Evolutionary conservation across 805 yeast species (phyloP).

Genomic region (Wickerhamiella kurtzmanii): DNA sequence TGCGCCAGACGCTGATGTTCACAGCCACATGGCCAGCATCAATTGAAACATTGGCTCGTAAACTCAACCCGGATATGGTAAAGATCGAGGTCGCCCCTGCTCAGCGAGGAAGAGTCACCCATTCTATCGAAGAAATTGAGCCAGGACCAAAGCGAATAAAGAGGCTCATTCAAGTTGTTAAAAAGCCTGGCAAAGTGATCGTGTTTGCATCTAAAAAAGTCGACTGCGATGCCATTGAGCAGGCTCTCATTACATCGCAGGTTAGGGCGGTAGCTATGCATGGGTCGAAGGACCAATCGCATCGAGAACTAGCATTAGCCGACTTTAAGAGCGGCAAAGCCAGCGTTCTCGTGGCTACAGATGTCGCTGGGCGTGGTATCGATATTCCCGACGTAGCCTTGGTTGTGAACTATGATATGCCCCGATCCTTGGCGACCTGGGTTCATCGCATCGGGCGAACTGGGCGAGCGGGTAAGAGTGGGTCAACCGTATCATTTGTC

Average conservation of each 20-base stretch:
- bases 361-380: slow-evolving; percentile 91
- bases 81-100: slow-evolving; percentile 30
- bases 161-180: slow-evolving; percentile 31
- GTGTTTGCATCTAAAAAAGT: slow-evolving; percentile 69
- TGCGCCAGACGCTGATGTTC: slow-evolving; percentile 70
- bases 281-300: slow-evolving; percentile 76
- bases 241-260: slow-evolving; percentile 35
- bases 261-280: slow-evolving; percentile 53
- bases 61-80: slow-evolving; percentile 49
- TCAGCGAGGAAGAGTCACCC: background rate
- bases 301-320: slow-evolving; percentile 64
- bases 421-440: slow-evolving; percentile 64
- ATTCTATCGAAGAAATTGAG: slow-evolving; percentile 35
- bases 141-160: slow-evolving; percentile 1
- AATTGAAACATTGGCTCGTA: slow-evolving; percentile 52
- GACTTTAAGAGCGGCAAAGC: slow-evolving; percentile 42
- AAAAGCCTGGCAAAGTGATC: slow-evolving; percentile 38
- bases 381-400: slow-evolving; percentile 79
- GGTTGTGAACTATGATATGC: slow-evolving; percentile 79
- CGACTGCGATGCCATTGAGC: slow-evolving; percentile 53
- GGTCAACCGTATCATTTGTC: slow-evolving; percentile 63
- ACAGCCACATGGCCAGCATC: slow-evolving; percentile 83
- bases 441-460: slow-evolving; percentile 93
- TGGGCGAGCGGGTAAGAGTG: slow-evolving; percentile 82
- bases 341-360: slow-evolving; percentile 74